Evolutionary conservation across 176 grass and related monocot genomes (phyloP), one percentile per base, ranked within the genome.

Genomic region (Aegilops speltoides): DNA sequence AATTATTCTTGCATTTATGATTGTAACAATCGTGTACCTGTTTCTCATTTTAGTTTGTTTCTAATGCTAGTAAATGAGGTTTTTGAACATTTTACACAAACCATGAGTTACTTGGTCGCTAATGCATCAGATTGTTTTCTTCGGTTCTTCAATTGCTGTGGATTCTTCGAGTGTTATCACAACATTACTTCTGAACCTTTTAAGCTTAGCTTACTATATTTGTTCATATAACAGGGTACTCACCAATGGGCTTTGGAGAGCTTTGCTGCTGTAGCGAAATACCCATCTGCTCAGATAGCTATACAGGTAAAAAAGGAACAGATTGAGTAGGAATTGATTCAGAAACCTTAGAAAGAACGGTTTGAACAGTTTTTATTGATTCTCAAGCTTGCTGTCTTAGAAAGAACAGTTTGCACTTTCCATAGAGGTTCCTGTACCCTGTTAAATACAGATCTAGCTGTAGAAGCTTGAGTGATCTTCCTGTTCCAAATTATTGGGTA

Each of bases 221-320:
- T 77, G 14, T 61, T 12, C 38, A 29, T 54, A 75, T 82, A 92
- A 86, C 92, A 91, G 86, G 97, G 97, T 80, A 94, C 97, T 8
- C 86, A 91, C 40, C 76, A 84, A 31, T 98, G 94, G 92, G 94
- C 94, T 34, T 77, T 98, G 82, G 97, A 98, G 79, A 96, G 68
- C 76, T 98, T 89, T 91, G 97, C 94, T 56, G 65, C 92, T 65
- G 97, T 91, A 26, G 89, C 94, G 17, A 98, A 98, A 86, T 91
- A 98, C 69, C 97, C 97, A 81, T 96, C 93, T 86, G 92, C 86
- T 79, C 85, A 93, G 89, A 91, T 98, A 79, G 89, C 91, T 88
- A 91, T 90, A 90, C 94, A 98, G 94, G 97, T 98, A 48, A 48
- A 48, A 48, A 4, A 48, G 40, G 45, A 83, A 68, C 45, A 48